Conservation (phyloP, 805 yeast genomes). For the Saturnispora galanensis region DNA sequence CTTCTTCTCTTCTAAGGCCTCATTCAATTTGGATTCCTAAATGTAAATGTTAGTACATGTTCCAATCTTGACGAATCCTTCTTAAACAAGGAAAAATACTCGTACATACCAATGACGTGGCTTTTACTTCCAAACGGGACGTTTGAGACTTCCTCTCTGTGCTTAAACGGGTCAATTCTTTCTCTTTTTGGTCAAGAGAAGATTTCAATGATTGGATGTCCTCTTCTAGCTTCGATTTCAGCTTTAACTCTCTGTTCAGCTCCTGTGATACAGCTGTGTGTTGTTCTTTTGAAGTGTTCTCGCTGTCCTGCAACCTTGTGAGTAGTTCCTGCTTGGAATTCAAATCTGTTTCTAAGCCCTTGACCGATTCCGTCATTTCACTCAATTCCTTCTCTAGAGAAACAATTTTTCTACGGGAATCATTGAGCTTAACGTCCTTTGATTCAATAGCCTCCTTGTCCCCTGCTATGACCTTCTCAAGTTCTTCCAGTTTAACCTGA, state of each 20-base stretch:
- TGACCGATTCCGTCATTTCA: constrained; percentile 16
- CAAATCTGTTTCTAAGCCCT: constrained; percentile 19
- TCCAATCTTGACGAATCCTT: too few species aligned
- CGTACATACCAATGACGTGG: constrained; percentile 1
- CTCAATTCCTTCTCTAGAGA: constrained; percentile 19
- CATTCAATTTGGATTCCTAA: neutral
- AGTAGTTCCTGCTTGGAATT: constrained; percentile 6
- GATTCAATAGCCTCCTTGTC: constrained; percentile 18
- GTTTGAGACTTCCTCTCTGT: constrained; percentile 9
- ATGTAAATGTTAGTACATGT: too few species aligned
- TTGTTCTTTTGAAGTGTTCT: too few species aligned
- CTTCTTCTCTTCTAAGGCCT: constrained; percentile 1
- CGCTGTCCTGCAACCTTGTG: neutral
- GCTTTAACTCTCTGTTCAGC: constrained; percentile 14
- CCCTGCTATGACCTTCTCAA: constrained; percentile 25
- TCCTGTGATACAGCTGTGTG: constrained; percentile 9
- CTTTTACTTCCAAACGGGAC: neutral
- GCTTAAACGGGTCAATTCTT: constrained; percentile 19
- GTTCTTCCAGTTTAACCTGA: constrained; percentile 28
- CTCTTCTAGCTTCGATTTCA: constrained; percentile 11
- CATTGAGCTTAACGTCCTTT: constrained; percentile 36
- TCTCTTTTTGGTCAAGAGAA: constrained; percentile 26
- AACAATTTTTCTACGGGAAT: constrained; percentile 21
- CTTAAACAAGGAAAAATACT: too few species aligned
- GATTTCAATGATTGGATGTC: constrained; percentile 26